Evolutionary conservation across 2,329 filamentous ascomycete species (phyloP).

Genomic region (Niveomyces coronatus): DNA sequence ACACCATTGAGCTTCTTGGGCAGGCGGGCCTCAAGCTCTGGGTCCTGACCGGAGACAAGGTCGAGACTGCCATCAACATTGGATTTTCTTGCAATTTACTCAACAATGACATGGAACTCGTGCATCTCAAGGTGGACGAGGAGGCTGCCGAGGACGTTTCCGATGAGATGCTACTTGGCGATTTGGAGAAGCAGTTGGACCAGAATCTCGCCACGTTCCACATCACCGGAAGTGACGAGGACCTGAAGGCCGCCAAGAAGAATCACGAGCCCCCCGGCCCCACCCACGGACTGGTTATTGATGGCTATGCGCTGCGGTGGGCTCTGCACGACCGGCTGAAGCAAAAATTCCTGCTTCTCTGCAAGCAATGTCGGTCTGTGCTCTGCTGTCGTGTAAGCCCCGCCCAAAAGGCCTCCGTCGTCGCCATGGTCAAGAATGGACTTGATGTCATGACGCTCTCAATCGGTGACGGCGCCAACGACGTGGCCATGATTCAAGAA

Average conservation of each 20-base stretch:
- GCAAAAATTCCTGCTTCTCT: conserved; percentile 88
- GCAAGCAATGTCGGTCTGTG: conserved; percentile 94
- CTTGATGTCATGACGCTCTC: conserved; percentile 94
- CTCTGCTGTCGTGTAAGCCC: conserved; percentile 96
- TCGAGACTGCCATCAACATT: conserved; percentile 99
- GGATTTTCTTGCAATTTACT: conserved; percentile 97
- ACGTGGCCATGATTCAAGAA: conserved; percentile 97
- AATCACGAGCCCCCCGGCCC: conserved; percentile 79
- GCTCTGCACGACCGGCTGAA: conserved; percentile 73
- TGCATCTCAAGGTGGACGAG: conserved; percentile 78
- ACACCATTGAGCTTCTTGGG: conserved; percentile 84
- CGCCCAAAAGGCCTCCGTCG: conserved; percentile 94
- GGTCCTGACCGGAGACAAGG: conserved; percentile 97
- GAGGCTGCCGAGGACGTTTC: conserved; percentile 44
- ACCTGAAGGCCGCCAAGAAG: conserved; percentile 66
- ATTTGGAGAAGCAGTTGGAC: conserved; percentile 62
- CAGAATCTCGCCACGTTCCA: conserved; percentile 62
- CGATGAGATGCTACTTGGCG: conserved; percentile 41
- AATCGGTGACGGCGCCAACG: conserved; percentile 88
- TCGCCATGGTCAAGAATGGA: conserved; percentile 88
- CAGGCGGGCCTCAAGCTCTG: conserved; percentile 96
- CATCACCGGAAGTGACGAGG: conserved; percentile 75
- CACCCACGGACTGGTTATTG: conserved; percentile 88
- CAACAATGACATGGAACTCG: conserved; percentile 95
- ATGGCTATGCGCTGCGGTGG: conserved; percentile 85